Evolutionary conservation across 164 flowering plant genomes (phyloP), one percentile per base, ranked within the genome.

Genomic region (Cinnamomum micranthum): DNA sequence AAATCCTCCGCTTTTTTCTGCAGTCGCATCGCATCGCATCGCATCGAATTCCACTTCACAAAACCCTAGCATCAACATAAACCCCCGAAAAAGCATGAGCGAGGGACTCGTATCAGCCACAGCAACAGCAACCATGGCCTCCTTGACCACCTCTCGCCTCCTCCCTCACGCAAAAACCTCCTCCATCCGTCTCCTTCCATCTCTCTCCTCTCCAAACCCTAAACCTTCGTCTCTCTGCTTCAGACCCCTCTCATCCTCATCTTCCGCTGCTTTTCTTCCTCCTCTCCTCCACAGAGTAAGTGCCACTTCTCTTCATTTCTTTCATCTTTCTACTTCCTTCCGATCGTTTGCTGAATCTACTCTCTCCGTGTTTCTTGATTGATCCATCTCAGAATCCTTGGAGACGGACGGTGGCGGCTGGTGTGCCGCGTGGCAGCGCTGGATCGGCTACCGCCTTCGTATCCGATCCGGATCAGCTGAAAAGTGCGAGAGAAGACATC

Each of bases 401-500:
- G 65, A 52, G 50, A 20, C 35, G 15, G 63, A 31, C 65, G n/a
- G 47, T 41, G 47, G 63, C 33, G 3, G 35, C 10, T 25, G 35
- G 2, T 9, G 24, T 27, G 73, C 41, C 60, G 27, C 60, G 60
- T 12, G 65, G 68, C 25, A 68, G 85, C 0, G 82, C 72, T 28
- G 72, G 80, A 17, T 50, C 90, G 22, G 83, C 89, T 23, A 87
- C 81, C 68, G 85, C 87, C 68, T 79, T 80, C 6, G 95, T 90
- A 0, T 95, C 99, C 2, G 87, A 87, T 82, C 89, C 89, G 47
- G 92, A 73, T 71, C 94, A 91, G 87, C 73, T 95, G 87, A 91
- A 86, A 81, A 82, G 87, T 74, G 98, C 99, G 1, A 87, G 88
- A 74, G 90, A 92, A 65, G 98, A 93, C 66, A 92, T 95, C 77